phyloP scores from a whole-genome alignment of 192 early-diverging fungal species.

The Coemansia sp. region DNA sequence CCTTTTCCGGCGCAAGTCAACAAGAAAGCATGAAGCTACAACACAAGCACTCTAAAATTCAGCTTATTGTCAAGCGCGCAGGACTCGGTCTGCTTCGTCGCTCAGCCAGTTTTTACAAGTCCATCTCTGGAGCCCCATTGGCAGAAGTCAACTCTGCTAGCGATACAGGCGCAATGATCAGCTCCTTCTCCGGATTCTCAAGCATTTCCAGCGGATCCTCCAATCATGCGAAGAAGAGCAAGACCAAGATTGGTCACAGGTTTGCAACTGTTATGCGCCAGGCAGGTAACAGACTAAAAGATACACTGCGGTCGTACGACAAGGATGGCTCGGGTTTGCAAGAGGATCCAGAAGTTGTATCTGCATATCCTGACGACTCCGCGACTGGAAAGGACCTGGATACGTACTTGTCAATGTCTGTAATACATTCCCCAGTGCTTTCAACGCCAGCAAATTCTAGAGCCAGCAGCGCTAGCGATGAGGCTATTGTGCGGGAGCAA shows the following conservation, averaged over 20 bases:
- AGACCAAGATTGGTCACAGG: conserved; percentile 22
- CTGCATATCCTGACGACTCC: conserved; percentile 47
- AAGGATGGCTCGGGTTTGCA: neutral
- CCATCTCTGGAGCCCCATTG: conserved; percentile 16
- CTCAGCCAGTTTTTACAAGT: conserved; percentile 48
- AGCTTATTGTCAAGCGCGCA: conserved; percentile 46
- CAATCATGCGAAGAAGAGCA: neutral
- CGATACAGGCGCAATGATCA: neutral
- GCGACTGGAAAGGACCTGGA: conserved; percentile 25
- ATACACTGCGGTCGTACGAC: neutral
- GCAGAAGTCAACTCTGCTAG: neutral
- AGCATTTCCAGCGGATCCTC: neutral
- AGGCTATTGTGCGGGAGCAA: conserved; percentile 1
- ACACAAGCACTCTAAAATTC: conserved; percentile 39
- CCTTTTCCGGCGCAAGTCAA: conserved; percentile 6
- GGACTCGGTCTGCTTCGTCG: conserved; percentile 40
- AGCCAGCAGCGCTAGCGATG: conserved; percentile 8
- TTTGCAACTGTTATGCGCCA: conserved; percentile 33
- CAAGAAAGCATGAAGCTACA: conserved; percentile 5
- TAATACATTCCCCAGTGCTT: conserved; percentile 30
- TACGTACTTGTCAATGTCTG: conserved; percentile 38
- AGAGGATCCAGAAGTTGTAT: conserved; percentile 30
- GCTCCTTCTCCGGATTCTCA: conserved; percentile 5
- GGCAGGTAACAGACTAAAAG: conserved; percentile 22
- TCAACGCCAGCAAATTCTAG: conserved; percentile 7